phyloP scores from a whole-genome alignment of 2,329 filamentous ascomycete genomes.

The Chaetomium globosum region DNA sequence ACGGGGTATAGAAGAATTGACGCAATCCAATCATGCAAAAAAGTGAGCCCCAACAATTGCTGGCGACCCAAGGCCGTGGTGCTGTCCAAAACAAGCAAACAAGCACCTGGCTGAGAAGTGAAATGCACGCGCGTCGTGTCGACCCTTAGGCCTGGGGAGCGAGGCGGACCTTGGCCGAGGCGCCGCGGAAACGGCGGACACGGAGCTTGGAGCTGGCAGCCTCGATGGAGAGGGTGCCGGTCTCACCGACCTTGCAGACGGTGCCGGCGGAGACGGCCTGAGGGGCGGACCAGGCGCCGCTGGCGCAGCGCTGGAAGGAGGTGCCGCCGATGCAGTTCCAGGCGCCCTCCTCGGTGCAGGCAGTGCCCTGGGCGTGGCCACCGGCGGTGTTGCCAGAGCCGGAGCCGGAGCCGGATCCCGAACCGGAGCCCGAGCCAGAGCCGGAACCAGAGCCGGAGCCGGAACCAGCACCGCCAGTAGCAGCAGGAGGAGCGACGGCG shows the following conservation, averaged over 20 bases:
- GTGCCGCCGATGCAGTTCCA: conserved; percentile 55
- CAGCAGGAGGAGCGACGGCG: conserved; percentile 10
- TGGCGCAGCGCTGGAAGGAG: conserved; percentile 57
- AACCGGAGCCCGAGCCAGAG: conserved; percentile 20
- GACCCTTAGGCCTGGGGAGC: conserved; percentile 1
- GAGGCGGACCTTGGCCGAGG: conserved; percentile 17
- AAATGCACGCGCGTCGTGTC: not conserved
- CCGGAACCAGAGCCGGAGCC: conserved; percentile 21
- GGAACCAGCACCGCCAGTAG: conserved; percentile 18
- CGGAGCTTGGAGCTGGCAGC: conserved; percentile 1
- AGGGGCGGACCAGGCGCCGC: conserved; percentile 49
- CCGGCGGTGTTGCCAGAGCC: conserved; percentile 32
- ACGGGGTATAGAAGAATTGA: conserved; percentile 21
- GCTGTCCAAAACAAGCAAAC: not conserved
- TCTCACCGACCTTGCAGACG: conserved; percentile 47
- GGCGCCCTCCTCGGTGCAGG: conserved; percentile 52
- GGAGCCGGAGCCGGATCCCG: conserved; percentile 10
- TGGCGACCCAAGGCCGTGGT: not conserved
- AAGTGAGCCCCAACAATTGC: not conserved
- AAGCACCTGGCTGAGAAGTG: not conserved
- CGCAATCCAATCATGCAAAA: conserved; percentile 5
- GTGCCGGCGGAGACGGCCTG: conserved; percentile 52
- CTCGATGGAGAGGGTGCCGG: conserved; percentile 23
- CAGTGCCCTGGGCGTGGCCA: conserved; percentile 45
- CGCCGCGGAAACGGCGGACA: conserved; percentile 7